phyloP scores from a whole-genome alignment of 352 stramenopile genomes.

The Pseudoperonospora humuli region DNA sequence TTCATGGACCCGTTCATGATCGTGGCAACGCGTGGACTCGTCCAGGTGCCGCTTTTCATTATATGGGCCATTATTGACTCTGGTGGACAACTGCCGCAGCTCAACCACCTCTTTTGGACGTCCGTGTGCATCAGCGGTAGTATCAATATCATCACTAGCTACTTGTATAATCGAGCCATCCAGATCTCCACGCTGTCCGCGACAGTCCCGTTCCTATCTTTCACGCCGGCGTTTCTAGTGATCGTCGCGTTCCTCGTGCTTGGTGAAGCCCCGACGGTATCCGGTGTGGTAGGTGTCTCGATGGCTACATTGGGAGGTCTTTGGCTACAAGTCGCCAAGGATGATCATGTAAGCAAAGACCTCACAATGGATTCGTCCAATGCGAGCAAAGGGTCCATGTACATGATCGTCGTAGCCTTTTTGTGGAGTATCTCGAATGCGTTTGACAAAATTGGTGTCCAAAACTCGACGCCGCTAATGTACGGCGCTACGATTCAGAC shows the following conservation, averaged over 20 bases:
- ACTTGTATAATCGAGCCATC: conserved; percentile 77
- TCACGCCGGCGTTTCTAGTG: conserved; percentile 69
- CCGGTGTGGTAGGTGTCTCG: conserved; percentile 49
- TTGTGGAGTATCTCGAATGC: conserved; percentile 79
- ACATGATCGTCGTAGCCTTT: conserved; percentile 78
- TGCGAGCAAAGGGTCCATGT: conserved; percentile 68
- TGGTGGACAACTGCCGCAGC: conserved; percentile 33
- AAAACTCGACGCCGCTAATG: conserved; percentile 67
- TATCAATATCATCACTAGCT: conserved; percentile 80
- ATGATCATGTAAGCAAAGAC: conserved; percentile 35
- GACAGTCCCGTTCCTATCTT: conserved; percentile 73
- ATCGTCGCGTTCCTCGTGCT: conserved; percentile 69
- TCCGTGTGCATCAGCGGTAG: conserved; percentile 59
- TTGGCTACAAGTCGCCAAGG: conserved; percentile 59
- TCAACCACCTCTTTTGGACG: conserved; percentile 81
- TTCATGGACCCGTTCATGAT: conserved; percentile 82
- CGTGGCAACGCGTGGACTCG: conserved; percentile 53
- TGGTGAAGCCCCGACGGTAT: conserved; percentile 61
- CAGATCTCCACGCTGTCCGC: conserved; percentile 77
- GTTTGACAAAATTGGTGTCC: conserved; percentile 80
- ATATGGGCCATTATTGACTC: conserved; percentile 57
- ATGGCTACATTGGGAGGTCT: conserved; percentile 68
- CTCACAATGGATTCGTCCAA: conserved; percentile 42
- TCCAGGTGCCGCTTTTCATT: conserved; percentile 67
- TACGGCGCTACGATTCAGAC: conserved; percentile 69